Evolutionary conservation across 768 basidiomycete species (phyloP).

Genomic region (Mycena rosella): DNA sequence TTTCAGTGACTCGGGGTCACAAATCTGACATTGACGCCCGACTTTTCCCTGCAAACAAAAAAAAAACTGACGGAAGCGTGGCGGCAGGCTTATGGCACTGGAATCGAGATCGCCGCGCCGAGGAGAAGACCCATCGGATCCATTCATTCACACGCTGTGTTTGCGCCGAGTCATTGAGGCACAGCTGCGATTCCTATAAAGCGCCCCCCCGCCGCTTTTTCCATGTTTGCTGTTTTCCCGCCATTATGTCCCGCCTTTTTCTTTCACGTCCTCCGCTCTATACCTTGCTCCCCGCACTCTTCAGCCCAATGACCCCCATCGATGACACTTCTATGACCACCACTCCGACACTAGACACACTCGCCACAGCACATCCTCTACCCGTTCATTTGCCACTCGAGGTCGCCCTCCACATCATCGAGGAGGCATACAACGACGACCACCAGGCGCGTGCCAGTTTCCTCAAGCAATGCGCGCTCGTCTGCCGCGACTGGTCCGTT

Average conservation of each 20-base stretch:
- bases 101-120: no score
- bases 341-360: constrained; percentile 24
- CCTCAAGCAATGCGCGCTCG: constrained; percentile 68
- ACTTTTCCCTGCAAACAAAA: no score
- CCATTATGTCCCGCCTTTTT: constrained; percentile 13
- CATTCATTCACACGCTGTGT: background rate
- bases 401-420: constrained; percentile 72
- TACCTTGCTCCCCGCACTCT: constrained; percentile 2
- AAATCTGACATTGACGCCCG: no score
- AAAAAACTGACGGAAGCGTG: no score
- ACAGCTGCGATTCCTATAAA: constrained; percentile 5
- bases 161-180: background rate
- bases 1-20: no score
- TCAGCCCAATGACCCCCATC: background rate
- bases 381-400: constrained; percentile 67
- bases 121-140: no score
- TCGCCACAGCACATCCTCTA: constrained; percentile 34
- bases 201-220: background rate
- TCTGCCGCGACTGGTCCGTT: constrained; percentile 76
- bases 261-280: background rate
- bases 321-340: constrained; percentile 13
- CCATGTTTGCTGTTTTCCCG: background rate
- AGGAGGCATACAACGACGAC: constrained; percentile 59
- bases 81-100: background rate
- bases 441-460: constrained; percentile 51